phyloP scores from a whole-genome alignment of 2,329 filamentous ascomycete species.

The Aspergillus brunneoviolaceus region DNA sequence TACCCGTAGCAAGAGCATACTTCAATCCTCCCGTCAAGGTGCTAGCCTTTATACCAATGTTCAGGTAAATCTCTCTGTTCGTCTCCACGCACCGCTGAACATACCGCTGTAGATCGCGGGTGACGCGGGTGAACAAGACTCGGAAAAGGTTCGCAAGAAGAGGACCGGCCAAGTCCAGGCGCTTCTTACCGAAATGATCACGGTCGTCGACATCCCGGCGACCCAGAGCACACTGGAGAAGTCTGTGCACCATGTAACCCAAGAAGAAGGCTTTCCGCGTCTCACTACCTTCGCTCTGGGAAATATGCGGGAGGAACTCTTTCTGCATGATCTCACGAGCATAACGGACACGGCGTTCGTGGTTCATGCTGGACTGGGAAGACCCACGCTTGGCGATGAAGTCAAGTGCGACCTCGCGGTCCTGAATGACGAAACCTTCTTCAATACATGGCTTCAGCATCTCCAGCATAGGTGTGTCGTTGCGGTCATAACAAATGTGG shows the following conservation, averaged over 20 bases:
- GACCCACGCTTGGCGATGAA: constrained; percentile 92
- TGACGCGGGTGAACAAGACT: constrained; percentile 84
- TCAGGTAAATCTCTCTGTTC: constrained; percentile 84
- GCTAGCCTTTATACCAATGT: constrained; percentile 83
- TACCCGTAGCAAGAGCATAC: constrained; percentile 94
- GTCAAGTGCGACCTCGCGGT: constrained; percentile 89
- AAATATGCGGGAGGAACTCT: constrained; percentile 94
- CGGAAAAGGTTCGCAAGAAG: constrained; percentile 96
- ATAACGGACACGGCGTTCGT: constrained; percentile 86
- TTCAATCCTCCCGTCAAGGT: constrained; percentile 93
- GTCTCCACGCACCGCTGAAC: constrained; percentile 89
- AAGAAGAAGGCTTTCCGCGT: constrained; percentile 97
- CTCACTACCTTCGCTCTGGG: constrained; percentile 89
- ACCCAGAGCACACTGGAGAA: constrained; percentile 89
- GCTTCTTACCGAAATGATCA: constrained; percentile 99
- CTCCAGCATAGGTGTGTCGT: constrained; percentile 95
- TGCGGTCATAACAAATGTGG: constrained; percentile 94
- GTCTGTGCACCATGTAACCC: constrained; percentile 97
- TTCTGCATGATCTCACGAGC: constrained; percentile 95
- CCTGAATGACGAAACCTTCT: constrained; percentile 93
- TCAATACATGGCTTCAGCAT: constrained; percentile 97
- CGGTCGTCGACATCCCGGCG: constrained; percentile 93
- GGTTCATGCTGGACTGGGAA: constrained; percentile 66
- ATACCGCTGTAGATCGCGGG: constrained; percentile 85
- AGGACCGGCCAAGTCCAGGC: constrained; percentile 89